Conservation (phyloP, 2,329 filamentous ascomycete genomes). For the Exophiala mesophila region DNA sequence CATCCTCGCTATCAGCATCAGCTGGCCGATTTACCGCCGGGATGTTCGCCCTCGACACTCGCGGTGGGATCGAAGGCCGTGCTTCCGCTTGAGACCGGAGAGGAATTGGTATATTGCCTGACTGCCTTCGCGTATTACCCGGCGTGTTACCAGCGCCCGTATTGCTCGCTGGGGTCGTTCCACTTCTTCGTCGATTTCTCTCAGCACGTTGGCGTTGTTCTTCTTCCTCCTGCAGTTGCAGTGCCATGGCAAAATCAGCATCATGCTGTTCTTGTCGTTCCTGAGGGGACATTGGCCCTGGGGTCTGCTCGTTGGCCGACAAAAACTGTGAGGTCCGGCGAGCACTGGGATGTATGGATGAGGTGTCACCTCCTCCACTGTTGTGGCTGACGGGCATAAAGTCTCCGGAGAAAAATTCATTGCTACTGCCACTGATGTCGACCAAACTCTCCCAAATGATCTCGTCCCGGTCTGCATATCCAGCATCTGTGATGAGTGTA, state of each 20-base stretch:
- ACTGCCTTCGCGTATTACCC: constrained; percentile 23
- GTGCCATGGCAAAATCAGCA: constrained; percentile 72
- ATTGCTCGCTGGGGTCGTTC: constrained; percentile 18
- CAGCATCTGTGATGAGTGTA: constrained; percentile 86
- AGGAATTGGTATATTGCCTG: constrained; percentile 15
- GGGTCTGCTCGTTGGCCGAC: constrained; percentile 5
- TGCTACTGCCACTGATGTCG: constrained; percentile 76
- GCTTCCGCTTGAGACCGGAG: constrained; percentile 27
- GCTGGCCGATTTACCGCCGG: constrained; percentile 26
- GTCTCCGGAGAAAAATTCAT: constrained; percentile 84
- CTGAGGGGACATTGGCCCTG: constrained; percentile 36
- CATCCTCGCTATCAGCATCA: constrained; percentile 44
- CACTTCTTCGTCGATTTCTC: constrained; percentile 15
- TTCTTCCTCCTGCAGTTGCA: constrained; percentile 93
- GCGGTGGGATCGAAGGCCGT: constrained; percentile 44
- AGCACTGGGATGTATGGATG: constrained; percentile 15
- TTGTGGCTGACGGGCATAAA: constrained; percentile 73
- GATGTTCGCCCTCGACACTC: constrained; percentile 28
- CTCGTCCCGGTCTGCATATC: constrained; percentile 81
- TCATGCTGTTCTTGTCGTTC: constrained; percentile 66
- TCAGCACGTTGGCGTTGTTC: constrained; percentile 44
- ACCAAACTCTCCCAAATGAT: constrained; percentile 93
- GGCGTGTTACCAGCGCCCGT: not conserved
- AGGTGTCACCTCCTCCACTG: constrained; percentile 5
- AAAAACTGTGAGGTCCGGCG: constrained; percentile 19